phyloP scores from a whole-genome alignment of 202 grass and related monocot species.

The Carex sylvatica region DNA sequence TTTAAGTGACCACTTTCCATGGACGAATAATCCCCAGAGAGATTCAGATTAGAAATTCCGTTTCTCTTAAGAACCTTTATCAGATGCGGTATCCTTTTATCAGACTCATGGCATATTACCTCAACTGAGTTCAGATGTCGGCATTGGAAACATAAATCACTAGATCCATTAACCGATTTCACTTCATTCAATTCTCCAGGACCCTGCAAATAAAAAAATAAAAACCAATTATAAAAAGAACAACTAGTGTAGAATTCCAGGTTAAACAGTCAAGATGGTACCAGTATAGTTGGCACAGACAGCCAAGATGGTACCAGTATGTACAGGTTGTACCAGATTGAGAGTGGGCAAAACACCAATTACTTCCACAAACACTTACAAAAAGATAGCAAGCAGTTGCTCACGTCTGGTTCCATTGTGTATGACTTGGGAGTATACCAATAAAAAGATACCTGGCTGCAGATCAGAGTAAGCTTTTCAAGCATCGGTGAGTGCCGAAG shows the following conservation, averaged over 20 bases:
- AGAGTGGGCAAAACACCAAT: not conserved
- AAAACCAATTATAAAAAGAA: not conserved
- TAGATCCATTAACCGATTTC: not conserved
- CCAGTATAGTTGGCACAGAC: not conserved
- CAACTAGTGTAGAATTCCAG: not conserved
- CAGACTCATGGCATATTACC: not conserved
- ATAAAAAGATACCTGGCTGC: conserved; percentile 19
- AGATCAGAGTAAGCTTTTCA: conserved; percentile 23
- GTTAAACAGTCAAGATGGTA: not conserved
- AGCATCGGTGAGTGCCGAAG: conserved; percentile 2
- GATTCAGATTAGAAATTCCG: conserved; percentile 12
- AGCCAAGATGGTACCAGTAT: not conserved
- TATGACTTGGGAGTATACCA: not conserved
- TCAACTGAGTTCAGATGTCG: conserved; percentile 10
- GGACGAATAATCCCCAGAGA: not conserved
- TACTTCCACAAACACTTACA: not conserved
- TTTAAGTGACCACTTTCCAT: conserved; percentile 7
- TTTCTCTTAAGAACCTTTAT: conserved; percentile 17
- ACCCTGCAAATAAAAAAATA: not conserved
- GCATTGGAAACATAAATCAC: conserved; percentile 9
- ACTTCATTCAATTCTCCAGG: not conserved
- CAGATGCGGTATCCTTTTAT: conserved; percentile 8
- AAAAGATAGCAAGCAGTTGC: not conserved
- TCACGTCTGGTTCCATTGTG: not conserved
- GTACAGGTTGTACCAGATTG: not conserved